These are phyloP conservation scores for Hanseniaspora singularis DNA, from an alignment of 805 yeast species.

Conservation along the genomic window DNA sequence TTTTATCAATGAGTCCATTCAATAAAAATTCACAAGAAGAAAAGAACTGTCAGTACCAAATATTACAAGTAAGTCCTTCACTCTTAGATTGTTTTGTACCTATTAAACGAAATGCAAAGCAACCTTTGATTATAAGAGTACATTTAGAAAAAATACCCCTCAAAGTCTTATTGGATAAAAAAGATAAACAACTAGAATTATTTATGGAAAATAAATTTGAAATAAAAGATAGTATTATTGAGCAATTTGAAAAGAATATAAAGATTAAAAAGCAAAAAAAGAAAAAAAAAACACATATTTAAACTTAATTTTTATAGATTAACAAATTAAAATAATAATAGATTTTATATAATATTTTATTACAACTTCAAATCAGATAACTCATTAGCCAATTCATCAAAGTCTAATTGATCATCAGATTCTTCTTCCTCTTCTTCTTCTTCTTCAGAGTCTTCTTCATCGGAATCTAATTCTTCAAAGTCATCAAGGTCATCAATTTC, in stretches of 20 bases:
- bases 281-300: neutral
- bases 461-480: conserved; percentile 67
- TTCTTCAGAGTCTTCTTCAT: conserved; percentile 37
- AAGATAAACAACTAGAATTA: conserved; percentile 46
- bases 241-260: conserved; percentile 30
- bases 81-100: conserved; percentile 23
- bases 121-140: conserved; percentile 33
- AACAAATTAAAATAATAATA: neutral
- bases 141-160: conserved; percentile 37
- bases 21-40: conserved; percentile 10
- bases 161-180: conserved; percentile 39
- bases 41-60: conserved; percentile 18
- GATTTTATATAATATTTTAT: conserved; percentile 34
- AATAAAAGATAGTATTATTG: conserved; percentile 47
- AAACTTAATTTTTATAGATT: neutral
- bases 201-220: conserved; percentile 71
- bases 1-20: too few relatives aligned
- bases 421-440: conserved; percentile 31
- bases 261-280: conserved; percentile 16
- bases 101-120: conserved; percentile 12
- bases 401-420: conserved; percentile 39
- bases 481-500: conserved; percentile 90
- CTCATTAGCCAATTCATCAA: conserved; percentile 33
- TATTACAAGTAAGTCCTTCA: conserved; percentile 28
- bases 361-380: conserved; percentile 31